phyloP scores from a whole-genome alignment of 1,284 basidiomycete genomes.

The Melampsora larici-populina region DNA sequence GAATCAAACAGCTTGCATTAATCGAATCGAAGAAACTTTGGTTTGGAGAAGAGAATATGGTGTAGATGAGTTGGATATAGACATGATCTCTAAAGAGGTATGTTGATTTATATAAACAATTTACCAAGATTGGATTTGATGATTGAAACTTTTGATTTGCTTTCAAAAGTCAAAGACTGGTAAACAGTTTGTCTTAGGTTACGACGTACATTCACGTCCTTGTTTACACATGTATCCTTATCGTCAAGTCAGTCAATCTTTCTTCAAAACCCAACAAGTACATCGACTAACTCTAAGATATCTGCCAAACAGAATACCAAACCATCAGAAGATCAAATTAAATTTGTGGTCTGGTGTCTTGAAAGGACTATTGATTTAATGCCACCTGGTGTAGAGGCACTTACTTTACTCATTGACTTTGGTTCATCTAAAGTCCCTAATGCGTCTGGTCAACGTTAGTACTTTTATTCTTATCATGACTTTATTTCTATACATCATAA shows the following conservation, averaged over 20 bases:
- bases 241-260: conserved; percentile 48
- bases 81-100: conserved; percentile 11
- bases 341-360: conserved; percentile 55
- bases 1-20: conserved; percentile 52
- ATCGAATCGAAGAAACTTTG: conserved; percentile 53
- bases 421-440: too few relatives aligned
- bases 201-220: conserved; percentile 54
- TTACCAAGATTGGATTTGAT: too few relatives aligned
- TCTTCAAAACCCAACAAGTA: conserved; percentile 4
- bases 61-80: conserved; percentile 51
- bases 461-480: background rate
- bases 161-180: conserved; percentile 53
- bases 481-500: background rate
- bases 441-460: too few relatives aligned
- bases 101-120: too few relatives aligned
- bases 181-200: conserved; percentile 54
- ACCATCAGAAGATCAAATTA: conserved; percentile 53
- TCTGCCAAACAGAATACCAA: conserved; percentile 42
- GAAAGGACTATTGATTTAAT: conserved; percentile 54
- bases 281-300: too few relatives aligned
- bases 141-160: conserved; percentile 45
- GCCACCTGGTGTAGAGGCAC: conserved; percentile 53
- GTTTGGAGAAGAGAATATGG: conserved; percentile 55
- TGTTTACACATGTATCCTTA: conserved; percentile 56
- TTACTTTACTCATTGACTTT: conserved; percentile 45